Conservation (phyloP, 495 filamentous ascomycete genomes). For the Articulospora tetracladia region DNA sequence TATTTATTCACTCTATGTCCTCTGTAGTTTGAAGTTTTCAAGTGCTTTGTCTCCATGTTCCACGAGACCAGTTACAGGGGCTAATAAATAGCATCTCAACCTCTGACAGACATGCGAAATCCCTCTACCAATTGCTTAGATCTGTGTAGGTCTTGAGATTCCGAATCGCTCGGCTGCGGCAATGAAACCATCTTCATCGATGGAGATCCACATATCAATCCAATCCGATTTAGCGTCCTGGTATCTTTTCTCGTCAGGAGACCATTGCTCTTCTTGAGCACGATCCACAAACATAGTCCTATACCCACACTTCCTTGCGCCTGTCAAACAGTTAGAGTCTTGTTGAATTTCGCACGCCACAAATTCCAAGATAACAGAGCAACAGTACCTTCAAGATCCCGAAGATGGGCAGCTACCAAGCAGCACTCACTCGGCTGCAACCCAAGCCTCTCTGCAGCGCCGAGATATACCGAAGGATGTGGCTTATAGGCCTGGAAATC, state of each 20-base stretch:
- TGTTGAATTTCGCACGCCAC: too few relatives aligned
- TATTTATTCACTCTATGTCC: too few relatives aligned
- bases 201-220: conserved; percentile 50
- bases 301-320: conserved; percentile 57
- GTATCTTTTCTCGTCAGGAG: conserved; percentile 51
- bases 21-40: too few relatives aligned
- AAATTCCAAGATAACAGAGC: too few relatives aligned
- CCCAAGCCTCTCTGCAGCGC: conserved; percentile 68
- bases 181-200: conserved; percentile 43
- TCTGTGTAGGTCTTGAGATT: neutral
- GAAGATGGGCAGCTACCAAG: conserved; percentile 71
- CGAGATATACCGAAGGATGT: conserved; percentile 84
- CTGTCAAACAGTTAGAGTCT: conserved; percentile 21
- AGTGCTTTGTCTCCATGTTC: too few relatives aligned
- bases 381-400: conserved; percentile 53
- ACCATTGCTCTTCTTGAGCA: conserved; percentile 53
- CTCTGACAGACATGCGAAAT: neutral
- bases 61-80: too few relatives aligned
- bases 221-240: neutral
- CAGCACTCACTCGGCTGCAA: conserved; percentile 70
- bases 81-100: too few relatives aligned
- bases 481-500: conserved; percentile 53
- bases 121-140: neutral
- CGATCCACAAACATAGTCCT: conserved; percentile 70
- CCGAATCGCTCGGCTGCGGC: conserved; percentile 6